phyloP scores from a whole-genome alignment of 371 early-diverging fungal species.

The Nematocida ironsii region DNA sequence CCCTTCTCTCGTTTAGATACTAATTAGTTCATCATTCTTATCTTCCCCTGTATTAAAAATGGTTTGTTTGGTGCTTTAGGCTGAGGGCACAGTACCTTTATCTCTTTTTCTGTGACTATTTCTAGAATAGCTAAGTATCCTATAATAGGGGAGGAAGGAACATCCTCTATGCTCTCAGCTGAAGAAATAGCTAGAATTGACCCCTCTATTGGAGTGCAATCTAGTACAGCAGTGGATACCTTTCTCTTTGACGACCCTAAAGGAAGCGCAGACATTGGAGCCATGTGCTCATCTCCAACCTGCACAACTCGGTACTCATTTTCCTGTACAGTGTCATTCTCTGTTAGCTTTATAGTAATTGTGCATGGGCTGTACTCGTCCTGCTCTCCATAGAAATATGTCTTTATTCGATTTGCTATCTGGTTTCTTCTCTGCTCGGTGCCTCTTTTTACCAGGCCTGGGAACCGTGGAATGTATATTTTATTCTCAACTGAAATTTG shows the following conservation, averaged over 20 bases:
- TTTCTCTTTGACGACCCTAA: slow-evolving; percentile 66
- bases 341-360: slow-evolving; percentile 49
- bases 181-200: slow-evolving; percentile 67
- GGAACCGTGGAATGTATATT: slow-evolving; percentile 54
- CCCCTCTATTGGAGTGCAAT: slow-evolving; percentile 53
- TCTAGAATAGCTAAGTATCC: slow-evolving; percentile 67
- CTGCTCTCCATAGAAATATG: slow-evolving; percentile 69
- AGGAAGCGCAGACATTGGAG: slow-evolving; percentile 69
- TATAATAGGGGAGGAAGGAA: slow-evolving; percentile 61
- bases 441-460: slow-evolving; percentile 47
- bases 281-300: slow-evolving; percentile 67
- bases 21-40: slow-evolving; percentile 64
- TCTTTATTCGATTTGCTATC: slow-evolving; percentile 59
- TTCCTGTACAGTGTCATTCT: slow-evolving; percentile 15
- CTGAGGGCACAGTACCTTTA: slow-evolving; percentile 66
- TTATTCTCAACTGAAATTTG: slow-evolving; percentile 28
- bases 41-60: slow-evolving; percentile 64
- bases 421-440: slow-evolving; percentile 58
- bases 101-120: slow-evolving; percentile 41
- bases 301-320: slow-evolving; percentile 60
- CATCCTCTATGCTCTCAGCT: slow-evolving; percentile 63
- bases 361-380: slow-evolving; percentile 63
- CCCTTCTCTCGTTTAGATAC: background rate
- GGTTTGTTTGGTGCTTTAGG: slow-evolving; percentile 60
- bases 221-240: slow-evolving; percentile 49